Conservation (phyloP, 257 asterid genomes). For the Solanum bulbocastanum region DNA sequence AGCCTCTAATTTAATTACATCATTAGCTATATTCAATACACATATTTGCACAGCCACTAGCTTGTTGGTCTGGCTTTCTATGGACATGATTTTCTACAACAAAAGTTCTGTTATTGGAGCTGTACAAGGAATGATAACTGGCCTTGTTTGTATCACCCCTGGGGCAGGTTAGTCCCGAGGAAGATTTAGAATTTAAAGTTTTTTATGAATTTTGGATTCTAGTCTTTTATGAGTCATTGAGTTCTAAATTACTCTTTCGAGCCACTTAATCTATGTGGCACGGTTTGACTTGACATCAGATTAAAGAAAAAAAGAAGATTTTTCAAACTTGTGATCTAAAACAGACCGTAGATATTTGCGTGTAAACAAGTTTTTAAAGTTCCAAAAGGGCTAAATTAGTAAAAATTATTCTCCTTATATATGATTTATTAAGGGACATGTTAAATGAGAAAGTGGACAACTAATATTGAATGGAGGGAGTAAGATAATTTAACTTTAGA, state of each 20-base stretch:
- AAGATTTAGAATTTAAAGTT: neutral
- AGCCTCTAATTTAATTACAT: conserved; percentile 33
- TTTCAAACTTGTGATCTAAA: too few species aligned
- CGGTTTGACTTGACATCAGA: neutral
- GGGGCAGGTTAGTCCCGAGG: conserved; percentile 30
- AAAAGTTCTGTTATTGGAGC: conserved; percentile 76
- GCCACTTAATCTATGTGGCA: neutral
- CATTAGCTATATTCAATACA: conserved; percentile 60
- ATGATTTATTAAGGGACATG: too few species aligned
- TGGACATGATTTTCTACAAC: conserved; percentile 44
- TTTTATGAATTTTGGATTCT: neutral
- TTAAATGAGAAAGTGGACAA: too few species aligned
- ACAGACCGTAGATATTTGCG: too few species aligned
- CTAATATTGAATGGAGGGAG: too few species aligned
- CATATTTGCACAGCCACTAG: conserved; percentile 73
- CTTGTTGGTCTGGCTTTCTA: conserved; percentile 62
- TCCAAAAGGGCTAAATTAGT: too few species aligned
- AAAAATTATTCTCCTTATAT: too few species aligned
- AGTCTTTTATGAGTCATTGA: neutral
- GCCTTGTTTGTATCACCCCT: conserved; percentile 80
- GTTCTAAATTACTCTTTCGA: neutral
- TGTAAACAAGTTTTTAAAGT: too few species aligned
- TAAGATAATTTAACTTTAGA: too few species aligned
- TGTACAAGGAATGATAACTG: conserved; percentile 76
- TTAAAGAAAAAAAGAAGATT: too few species aligned